Percentiles rank a stretch among this genome's conserved stretches.
Conservation (phyloP, 257 asterid genomes). For the Haberlea rhodopensis region DNA sequence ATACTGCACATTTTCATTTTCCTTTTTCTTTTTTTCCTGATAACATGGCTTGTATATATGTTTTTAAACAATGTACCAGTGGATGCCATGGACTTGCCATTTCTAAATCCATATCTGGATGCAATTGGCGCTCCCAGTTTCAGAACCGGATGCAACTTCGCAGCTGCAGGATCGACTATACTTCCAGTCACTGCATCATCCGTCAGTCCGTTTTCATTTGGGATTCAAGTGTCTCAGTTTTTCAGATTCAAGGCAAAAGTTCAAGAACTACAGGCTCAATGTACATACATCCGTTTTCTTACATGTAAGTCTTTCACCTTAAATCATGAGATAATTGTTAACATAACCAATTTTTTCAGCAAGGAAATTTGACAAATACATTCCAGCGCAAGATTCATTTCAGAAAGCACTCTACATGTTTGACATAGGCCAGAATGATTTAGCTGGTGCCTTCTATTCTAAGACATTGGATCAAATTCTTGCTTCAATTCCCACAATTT, state of each 20-base stretch:
- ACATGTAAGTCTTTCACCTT: not conserved
- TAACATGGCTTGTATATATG: not conserved
- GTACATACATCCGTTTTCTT: conserved; percentile 30
- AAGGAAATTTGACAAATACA: conserved; percentile 53
- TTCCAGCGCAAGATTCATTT: conserved; percentile 65
- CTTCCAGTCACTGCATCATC: conserved; percentile 62
- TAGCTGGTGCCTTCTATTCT: conserved; percentile 88
- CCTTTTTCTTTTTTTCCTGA: not conserved
- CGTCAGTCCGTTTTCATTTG: conserved; percentile 72
- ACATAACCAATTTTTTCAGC: conserved; percentile 41
- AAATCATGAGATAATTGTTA: conserved; percentile 2
- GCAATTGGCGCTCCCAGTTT: conserved; percentile 70
- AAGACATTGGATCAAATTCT: conserved; percentile 77
- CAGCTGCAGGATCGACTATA: conserved; percentile 73
- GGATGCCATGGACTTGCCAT: conserved; percentile 90
- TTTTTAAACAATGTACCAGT: conserved; percentile 42
- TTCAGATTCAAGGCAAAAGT: conserved; percentile 77
- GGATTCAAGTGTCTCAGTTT: conserved; percentile 83
- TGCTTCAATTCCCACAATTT: conserved; percentile 73
- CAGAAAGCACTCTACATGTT: conserved; percentile 80
- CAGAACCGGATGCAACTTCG: conserved; percentile 80
- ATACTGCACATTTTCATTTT: not conserved
- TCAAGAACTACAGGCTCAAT: conserved; percentile 52
- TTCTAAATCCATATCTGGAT: conserved; percentile 77
- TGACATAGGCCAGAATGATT: conserved; percentile 96